These are phyloP conservation scores for Metschnikowia noctiluminum DNA, from an alignment of 805 yeast genomes.

Conservation along the genomic window DNA sequence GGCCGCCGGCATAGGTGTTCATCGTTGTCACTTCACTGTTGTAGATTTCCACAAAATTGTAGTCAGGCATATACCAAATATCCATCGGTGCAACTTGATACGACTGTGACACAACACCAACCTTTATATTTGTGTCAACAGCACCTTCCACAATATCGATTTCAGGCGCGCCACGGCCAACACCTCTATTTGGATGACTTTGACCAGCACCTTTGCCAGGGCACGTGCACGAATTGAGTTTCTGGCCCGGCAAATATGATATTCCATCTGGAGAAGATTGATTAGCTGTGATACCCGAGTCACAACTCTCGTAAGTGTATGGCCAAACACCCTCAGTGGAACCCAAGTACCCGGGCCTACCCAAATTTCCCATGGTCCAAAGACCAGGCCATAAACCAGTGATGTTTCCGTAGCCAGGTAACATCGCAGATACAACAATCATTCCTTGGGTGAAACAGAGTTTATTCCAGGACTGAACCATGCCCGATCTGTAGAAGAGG, in stretches of 20 bases:
- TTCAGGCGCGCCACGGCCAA: conserved; percentile 86
- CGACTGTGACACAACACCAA: conserved; percentile 86
- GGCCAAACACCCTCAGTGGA: conserved; percentile 96
- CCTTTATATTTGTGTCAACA: conserved; percentile 45
- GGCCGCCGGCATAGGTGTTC: conserved; percentile 92
- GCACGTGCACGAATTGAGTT: conserved; percentile 74
- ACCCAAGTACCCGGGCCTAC: conserved; percentile 85
- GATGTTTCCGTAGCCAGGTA: conserved; percentile 76
- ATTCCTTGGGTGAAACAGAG: conserved; percentile 84
- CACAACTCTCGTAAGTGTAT: conserved; percentile 80
- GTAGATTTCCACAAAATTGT: conserved; percentile 69
- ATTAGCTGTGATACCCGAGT: conserved; percentile 92
- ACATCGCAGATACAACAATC: conserved; percentile 68
- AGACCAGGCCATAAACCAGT: conserved; percentile 95
- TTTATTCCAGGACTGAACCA: conserved; percentile 91
- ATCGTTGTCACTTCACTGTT: conserved; percentile 68
- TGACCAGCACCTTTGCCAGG: conserved; percentile 68
- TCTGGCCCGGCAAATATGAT: conserved; percentile 82
- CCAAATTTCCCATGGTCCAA: conserved; percentile 93
- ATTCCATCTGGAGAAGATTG: conserved; percentile 90
- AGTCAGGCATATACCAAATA: conserved; percentile 92
- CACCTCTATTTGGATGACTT: conserved; percentile 84
- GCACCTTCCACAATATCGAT: conserved; percentile 91
- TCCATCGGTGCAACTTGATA: conserved; percentile 91
- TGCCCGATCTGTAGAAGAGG: conserved; percentile 81